Evolutionary conservation across 2,329 filamentous ascomycete species (phyloP).

Genomic region (Pestalotiopsis sp.): DNA sequence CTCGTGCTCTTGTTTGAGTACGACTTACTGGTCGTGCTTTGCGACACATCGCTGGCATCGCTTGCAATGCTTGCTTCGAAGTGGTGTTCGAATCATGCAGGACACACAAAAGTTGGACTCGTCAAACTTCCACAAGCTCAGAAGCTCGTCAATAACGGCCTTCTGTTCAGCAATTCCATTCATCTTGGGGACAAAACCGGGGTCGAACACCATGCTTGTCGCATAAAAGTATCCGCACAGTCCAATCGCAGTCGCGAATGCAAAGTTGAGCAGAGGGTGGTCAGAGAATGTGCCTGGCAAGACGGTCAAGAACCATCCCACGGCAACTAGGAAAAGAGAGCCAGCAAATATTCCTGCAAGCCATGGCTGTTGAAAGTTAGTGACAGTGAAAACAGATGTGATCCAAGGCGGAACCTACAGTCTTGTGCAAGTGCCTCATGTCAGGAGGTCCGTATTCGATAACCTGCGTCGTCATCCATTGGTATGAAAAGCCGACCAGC

Average conservation of each 20-base stretch:
- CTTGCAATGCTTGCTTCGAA: conserved; percentile 95
- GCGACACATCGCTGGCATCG: conserved; percentile 90
- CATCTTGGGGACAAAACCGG: conserved; percentile 90
- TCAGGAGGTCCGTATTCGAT: conserved; percentile 83
- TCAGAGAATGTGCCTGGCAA: conserved; percentile 72
- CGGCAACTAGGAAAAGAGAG: conserved; percentile 78
- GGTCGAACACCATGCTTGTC: conserved; percentile 83
- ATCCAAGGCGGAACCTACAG: conserved; percentile 53
- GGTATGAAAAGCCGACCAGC: conserved; percentile 68
- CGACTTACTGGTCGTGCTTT: conserved; percentile 89
- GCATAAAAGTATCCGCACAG: conserved; percentile 86
- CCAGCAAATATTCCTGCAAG: conserved; percentile 91
- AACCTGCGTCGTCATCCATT: conserved; percentile 77
- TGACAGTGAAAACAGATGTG: neutral
- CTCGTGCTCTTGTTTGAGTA: neutral
- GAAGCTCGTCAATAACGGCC: conserved; percentile 82
- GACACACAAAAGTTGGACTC: conserved; percentile 91
- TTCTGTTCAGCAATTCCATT: conserved; percentile 89
- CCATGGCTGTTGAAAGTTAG: conserved; percentile 66
- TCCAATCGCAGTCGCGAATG: conserved; percentile 66
- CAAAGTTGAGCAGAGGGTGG: conserved; percentile 76
- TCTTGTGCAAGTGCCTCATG: conserved; percentile 89
- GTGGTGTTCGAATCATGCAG: conserved; percentile 91
- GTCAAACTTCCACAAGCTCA: conserved; percentile 86
- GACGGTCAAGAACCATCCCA: conserved; percentile 75